Evolutionary conservation across 169 alveolate species (phyloP).

Genomic region (Plasmodium malariae): DNA sequence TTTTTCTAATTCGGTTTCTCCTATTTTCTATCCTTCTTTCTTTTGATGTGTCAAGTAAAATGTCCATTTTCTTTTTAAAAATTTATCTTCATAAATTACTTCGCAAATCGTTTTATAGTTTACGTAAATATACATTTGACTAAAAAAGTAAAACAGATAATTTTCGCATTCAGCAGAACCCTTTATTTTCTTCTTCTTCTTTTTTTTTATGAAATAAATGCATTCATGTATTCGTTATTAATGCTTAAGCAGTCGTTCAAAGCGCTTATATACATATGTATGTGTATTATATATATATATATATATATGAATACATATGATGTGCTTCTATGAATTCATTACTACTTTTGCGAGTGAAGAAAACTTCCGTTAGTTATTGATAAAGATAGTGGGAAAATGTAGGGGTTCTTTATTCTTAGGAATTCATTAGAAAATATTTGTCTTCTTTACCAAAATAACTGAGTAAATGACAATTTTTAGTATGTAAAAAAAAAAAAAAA

Average conservation of each 20-base stretch:
- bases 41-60: slow-evolving; percentile 19
- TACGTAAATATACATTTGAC: too few species aligned
- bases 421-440: neutral
- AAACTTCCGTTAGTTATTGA: neutral
- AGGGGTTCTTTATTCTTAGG: neutral
- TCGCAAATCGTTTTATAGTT: too few species aligned
- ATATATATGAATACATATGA: too few species aligned
- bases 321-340: too few species aligned
- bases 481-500: neutral
- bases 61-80: slow-evolving; percentile 30
- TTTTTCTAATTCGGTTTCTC: slow-evolving; percentile 39
- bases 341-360: too few species aligned
- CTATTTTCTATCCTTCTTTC: slow-evolving; percentile 68
- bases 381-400: neutral
- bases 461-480: neutral
- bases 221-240: neutral
- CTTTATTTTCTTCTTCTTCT: too few species aligned
- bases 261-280: too few species aligned
- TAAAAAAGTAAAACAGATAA: too few species aligned
- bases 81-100: neutral
- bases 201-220: neutral
- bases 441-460: neutral
- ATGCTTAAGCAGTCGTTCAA: too few species aligned
- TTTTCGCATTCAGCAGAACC: neutral
- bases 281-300: too few species aligned